Conservation (phyloP, 192 early-diverging fungal species). For the Coemansia sp. region DNA sequence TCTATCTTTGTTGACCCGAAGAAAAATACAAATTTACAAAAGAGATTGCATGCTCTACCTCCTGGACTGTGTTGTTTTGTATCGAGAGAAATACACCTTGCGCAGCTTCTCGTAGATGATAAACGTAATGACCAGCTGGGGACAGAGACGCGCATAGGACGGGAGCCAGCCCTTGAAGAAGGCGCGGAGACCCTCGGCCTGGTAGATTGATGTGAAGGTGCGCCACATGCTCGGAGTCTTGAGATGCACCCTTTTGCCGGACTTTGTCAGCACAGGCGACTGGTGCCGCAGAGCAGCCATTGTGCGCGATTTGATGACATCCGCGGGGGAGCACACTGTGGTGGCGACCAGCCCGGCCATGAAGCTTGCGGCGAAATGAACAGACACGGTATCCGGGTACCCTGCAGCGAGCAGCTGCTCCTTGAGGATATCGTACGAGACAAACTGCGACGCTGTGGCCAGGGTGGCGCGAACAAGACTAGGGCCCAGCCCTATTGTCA, state of each 20-base stretch:
- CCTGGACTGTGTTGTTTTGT: not conserved
- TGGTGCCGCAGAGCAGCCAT: conserved; percentile 63
- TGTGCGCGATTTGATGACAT: conserved; percentile 81
- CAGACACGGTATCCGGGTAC: conserved; percentile 63
- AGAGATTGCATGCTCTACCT: not conserved
- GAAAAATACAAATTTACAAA: no score
- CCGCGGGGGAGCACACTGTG: conserved; percentile 77
- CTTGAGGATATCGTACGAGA: conserved; percentile 79
- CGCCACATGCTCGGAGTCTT: conserved; percentile 43
- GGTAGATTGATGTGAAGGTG: conserved; percentile 43
- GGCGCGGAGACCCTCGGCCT: conserved; percentile 65
- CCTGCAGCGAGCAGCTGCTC: conserved; percentile 60
- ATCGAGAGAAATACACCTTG: conserved; percentile 43
- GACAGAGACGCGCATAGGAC: conserved; percentile 74
- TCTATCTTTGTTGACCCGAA: no score
- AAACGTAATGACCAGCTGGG: conserved; percentile 85
- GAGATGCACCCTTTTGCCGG: conserved; percentile 17
- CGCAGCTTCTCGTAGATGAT: conserved; percentile 75
- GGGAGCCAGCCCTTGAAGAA: conserved; percentile 88
- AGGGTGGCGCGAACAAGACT: conserved; percentile 88
- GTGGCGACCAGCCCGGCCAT: conserved; percentile 75
- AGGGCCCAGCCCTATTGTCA: conserved; percentile 88
- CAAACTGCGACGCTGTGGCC: conserved; percentile 73
- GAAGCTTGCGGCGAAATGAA: conserved; percentile 74
- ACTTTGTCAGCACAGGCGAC: not conserved